Conservation (phyloP, 2,329 filamentous ascomycete species). For the Microcera coccophila region DNA sequence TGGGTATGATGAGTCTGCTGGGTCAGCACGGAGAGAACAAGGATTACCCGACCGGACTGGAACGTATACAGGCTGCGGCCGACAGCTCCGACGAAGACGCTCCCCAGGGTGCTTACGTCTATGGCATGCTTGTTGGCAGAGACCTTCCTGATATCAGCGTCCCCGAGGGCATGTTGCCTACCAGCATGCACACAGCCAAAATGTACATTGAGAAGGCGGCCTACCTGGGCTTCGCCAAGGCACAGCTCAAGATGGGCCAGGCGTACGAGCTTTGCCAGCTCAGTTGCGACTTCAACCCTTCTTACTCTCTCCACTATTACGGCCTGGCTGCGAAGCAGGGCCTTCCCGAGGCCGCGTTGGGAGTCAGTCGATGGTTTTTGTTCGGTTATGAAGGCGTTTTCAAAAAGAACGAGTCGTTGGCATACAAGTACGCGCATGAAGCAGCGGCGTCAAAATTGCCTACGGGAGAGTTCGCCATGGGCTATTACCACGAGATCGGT, state of each 20-base stretch:
- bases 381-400: constrained; percentile 92
- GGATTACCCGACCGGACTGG: constrained; percentile 72
- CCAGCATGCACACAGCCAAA: constrained; percentile 68
- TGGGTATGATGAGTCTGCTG: constrained; percentile 96
- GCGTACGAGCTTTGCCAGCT: constrained; percentile 93
- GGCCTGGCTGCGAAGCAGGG: constrained; percentile 87
- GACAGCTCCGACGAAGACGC: constrained; percentile 92
- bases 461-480: constrained; percentile 93
- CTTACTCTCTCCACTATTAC: constrained; percentile 92
- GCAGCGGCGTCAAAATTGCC: constrained; percentile 77
- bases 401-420: constrained; percentile 90
- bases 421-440: constrained; percentile 84
- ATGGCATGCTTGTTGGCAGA: constrained; percentile 87
- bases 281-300: constrained; percentile 90
- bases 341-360: constrained; percentile 88
- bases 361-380: constrained; percentile 97
- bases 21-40: constrained; percentile 89
- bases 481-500: constrained; percentile 96
- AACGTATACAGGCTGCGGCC: constrained; percentile 79
- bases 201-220: constrained; percentile 95
- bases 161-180: constrained; percentile 64
- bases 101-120: constrained; percentile 90
- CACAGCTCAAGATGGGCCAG: constrained; percentile 94
- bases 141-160: constrained; percentile 88
- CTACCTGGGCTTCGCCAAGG: constrained; percentile 91